phyloP scores from a whole-genome alignment of 2,329 filamentous ascomycete genomes.

The Verticillium alfalfae region DNA sequence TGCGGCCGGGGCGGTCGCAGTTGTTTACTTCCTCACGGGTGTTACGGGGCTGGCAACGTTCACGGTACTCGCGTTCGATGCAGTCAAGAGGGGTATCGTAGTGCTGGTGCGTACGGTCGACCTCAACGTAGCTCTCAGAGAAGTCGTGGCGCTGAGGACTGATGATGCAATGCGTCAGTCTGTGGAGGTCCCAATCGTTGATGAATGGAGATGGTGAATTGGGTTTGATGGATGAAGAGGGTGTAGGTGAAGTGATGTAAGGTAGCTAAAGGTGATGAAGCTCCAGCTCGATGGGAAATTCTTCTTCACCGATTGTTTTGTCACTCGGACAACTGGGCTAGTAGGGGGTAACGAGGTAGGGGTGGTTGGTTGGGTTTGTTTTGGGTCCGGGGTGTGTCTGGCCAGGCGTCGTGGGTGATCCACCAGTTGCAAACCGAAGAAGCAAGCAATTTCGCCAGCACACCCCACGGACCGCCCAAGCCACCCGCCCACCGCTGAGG shows the following conservation, averaged over 20 bases:
- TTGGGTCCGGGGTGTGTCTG: background rate
- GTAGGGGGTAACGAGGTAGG: background rate
- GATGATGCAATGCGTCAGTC: conserved; percentile 11
- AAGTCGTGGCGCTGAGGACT: conserved; percentile 29
- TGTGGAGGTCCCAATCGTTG: conserved; percentile 15
- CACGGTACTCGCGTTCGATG: conserved; percentile 62
- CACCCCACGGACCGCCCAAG: background rate
- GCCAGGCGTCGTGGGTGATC: background rate
- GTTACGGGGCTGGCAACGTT: conserved; percentile 51
- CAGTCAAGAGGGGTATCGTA: conserved; percentile 51
- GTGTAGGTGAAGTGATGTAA: conserved; percentile 21
- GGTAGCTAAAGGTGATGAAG: background rate
- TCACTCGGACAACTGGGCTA: conserved; percentile 12
- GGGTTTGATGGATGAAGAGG: conserved; percentile 11
- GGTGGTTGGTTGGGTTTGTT: background rate
- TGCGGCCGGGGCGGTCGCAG: conserved; percentile 25
- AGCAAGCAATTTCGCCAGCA: background rate
- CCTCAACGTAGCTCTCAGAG: conserved; percentile 62
- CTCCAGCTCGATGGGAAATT: background rate
- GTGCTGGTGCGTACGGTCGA: conserved; percentile 48
- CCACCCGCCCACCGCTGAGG: background rate
- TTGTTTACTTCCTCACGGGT: conserved; percentile 31
- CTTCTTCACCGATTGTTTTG: conserved; percentile 1
- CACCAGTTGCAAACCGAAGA: background rate
- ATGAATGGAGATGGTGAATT: background rate